phyloP scores from a whole-genome alignment of 495 filamentous ascomycete species.

The Lichina pygmaea region DNA sequence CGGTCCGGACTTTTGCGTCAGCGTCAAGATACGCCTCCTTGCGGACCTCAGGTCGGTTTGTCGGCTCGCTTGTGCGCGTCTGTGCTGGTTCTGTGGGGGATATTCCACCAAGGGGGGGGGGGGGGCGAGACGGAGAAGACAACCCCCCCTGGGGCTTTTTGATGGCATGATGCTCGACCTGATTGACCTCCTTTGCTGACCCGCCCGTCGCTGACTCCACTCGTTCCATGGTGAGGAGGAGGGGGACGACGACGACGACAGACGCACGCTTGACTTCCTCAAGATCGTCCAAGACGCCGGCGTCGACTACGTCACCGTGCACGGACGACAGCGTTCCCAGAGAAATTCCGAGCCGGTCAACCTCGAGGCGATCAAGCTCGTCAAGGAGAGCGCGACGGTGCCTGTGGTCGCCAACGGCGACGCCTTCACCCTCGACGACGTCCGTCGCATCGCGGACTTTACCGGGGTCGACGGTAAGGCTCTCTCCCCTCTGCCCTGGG shows the following conservation, averaged over 20 bases:
- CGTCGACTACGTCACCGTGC: neutral
- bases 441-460: neutral
- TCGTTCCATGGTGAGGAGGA: too few relatives aligned
- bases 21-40: constrained; percentile 40
- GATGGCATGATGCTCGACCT: too few relatives aligned
- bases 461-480: neutral
- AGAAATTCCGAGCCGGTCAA: neutral
- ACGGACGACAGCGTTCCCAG: neutral
- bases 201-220: too few relatives aligned
- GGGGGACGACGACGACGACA: neutral
- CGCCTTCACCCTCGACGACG: neutral
- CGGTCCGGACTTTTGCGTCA: constrained; percentile 18
- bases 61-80: neutral
- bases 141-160: too few relatives aligned
- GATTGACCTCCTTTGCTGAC: too few relatives aligned
- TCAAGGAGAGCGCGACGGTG: neutral
- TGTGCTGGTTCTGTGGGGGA: too few relatives aligned
- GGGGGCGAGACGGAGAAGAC: too few relatives aligned
- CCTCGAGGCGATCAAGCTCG: neutral
- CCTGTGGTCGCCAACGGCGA: neutral
- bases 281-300: constrained; percentile 13
- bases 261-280: constrained; percentile 19
- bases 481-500: neutral
- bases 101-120: too few relatives aligned
- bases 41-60: constrained; percentile 21